Conservation (phyloP, 495 filamentous ascomycete species). For the Penicillium coprophilum region DNA sequence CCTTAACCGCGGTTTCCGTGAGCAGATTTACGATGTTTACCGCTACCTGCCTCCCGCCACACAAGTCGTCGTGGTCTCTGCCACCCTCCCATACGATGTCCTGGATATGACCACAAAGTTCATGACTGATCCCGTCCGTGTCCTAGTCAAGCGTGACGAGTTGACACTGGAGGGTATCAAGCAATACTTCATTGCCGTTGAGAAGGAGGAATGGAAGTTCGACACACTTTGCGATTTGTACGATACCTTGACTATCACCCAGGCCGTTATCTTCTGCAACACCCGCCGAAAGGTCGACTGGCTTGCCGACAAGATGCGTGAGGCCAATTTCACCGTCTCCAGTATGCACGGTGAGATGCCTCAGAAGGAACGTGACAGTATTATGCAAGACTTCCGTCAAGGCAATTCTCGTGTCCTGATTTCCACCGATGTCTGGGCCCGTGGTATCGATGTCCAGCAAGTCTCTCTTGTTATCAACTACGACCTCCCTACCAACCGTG, state of each 20-base stretch:
- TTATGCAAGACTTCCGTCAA: conserved; percentile 99
- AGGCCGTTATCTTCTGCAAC: conserved; percentile 99
- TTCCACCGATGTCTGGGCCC: conserved; percentile 93
- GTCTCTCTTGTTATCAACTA: conserved; percentile 99
- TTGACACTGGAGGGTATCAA: conserved; percentile 97
- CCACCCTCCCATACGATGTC: conserved; percentile 96
- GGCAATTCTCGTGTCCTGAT: conserved; percentile 97
- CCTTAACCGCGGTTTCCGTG: conserved; percentile 89
- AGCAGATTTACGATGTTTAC: conserved; percentile 99
- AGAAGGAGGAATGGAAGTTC: conserved; percentile 99
- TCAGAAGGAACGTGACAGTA: conserved; percentile 93
- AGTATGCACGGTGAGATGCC: conserved; percentile 99
- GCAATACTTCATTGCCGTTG: conserved; percentile 99
- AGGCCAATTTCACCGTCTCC: conserved; percentile 96
- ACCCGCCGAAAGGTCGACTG: conserved; percentile 99
- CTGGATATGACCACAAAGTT: conserved; percentile 99
- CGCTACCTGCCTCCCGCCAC: conserved; percentile 93
- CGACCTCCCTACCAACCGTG: conserved; percentile 95
- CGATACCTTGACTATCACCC: conserved; percentile 97
- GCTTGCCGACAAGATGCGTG: conserved; percentile 98
- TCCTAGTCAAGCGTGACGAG: conserved; percentile 99
- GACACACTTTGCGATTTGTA: conserved; percentile 99
- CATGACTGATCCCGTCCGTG: conserved; percentile 98
- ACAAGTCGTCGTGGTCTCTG: conserved; percentile 96
- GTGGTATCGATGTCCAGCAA: conserved; percentile 99